Conservation (phyloP, 768 basidiomycete species). For the Filobasidium wieringae region DNA sequence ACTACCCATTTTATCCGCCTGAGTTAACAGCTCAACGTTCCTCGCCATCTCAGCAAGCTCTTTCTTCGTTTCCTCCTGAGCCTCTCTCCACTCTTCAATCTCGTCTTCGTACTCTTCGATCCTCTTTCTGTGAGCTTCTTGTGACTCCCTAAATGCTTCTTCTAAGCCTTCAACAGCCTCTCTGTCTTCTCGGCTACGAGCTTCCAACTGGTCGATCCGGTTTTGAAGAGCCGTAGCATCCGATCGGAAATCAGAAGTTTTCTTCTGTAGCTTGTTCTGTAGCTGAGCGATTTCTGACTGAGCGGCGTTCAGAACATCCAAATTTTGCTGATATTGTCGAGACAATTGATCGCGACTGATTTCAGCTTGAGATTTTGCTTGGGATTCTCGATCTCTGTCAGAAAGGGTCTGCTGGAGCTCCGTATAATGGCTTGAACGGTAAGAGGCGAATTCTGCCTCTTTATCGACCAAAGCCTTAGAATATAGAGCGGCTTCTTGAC, state of each 20-base stretch:
- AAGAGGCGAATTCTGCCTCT: conserved; percentile 14
- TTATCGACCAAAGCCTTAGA: conserved; percentile 13
- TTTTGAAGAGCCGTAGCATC: conserved; percentile 6
- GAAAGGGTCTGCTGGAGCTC: conserved; percentile 7
- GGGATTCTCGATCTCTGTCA: conserved; percentile 8
- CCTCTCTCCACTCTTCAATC: conserved; percentile 59
- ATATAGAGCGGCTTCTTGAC: conserved; percentile 9
- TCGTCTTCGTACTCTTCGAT: conserved; percentile 46
- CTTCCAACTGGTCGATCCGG: conserved; percentile 2
- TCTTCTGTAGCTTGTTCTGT: conserved; percentile 4
- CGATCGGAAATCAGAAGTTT: conserved; percentile 2
- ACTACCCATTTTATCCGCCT: conserved; percentile 15
- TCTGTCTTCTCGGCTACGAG: conserved; percentile 2
- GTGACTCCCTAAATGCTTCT: conserved; percentile 4
- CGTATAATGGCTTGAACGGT: conserved; percentile 7
- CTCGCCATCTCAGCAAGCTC: conserved; percentile 58
- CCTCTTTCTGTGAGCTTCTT: not conserved
- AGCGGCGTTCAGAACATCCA: conserved; percentile 1
- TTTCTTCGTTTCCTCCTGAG: conserved; percentile 59
- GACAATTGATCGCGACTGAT: not conserved
- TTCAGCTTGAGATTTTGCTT: conserved; percentile 1
- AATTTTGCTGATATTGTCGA: conserved; percentile 5
- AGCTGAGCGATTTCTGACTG: conserved; percentile 1
- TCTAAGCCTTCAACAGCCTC: conserved; percentile 8
- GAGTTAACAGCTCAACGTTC: conserved; percentile 31